A percentile compares a stretch with the other conserved stretches of the same genome.
Conservation (phyloP, 306 rosid species). For the Castanea mollissima region DNA sequence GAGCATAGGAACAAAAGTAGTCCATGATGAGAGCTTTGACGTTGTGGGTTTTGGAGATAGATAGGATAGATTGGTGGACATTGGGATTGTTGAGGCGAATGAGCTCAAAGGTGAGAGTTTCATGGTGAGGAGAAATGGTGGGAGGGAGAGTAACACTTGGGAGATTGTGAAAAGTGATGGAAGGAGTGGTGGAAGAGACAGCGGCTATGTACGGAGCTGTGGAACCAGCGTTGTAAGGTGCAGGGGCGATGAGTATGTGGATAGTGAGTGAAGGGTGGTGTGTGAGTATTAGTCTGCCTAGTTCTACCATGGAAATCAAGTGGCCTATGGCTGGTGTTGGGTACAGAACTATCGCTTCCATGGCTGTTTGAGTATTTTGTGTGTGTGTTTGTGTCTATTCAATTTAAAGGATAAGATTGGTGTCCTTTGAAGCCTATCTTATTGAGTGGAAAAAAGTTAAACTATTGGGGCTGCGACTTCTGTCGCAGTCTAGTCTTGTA, state of each 20-base stretch:
- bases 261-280: conserved; percentile 34
- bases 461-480: no score
- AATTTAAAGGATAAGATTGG: no score
- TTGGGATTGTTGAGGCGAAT: conserved; percentile 19
- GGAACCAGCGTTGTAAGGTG: conserved; percentile 27
- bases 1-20: conserved; percentile 27
- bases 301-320: conserved; percentile 36
- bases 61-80: conserved; percentile 14
- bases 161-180: conserved; percentile 37
- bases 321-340: conserved; percentile 41
- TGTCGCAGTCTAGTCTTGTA: no score
- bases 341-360: conserved; percentile 39
- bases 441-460: no score
- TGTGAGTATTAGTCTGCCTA: conserved; percentile 31
- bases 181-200: conserved; percentile 19
- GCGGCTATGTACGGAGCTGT: conserved; percentile 26
- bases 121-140: conserved; percentile 13
- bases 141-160: conserved; percentile 18
- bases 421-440: no score
- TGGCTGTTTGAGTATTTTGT: neutral
- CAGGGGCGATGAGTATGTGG: conserved; percentile 39
- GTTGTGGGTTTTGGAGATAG: conserved; percentile 7
- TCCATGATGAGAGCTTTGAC: conserved; percentile 40
- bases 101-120: conserved; percentile 21
- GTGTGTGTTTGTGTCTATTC: neutral